Percentiles rank a stretch among this genome's conserved stretches.
phyloP scores from a whole-genome alignment of 306 rosid species.

The Cucumis melo region DNA sequence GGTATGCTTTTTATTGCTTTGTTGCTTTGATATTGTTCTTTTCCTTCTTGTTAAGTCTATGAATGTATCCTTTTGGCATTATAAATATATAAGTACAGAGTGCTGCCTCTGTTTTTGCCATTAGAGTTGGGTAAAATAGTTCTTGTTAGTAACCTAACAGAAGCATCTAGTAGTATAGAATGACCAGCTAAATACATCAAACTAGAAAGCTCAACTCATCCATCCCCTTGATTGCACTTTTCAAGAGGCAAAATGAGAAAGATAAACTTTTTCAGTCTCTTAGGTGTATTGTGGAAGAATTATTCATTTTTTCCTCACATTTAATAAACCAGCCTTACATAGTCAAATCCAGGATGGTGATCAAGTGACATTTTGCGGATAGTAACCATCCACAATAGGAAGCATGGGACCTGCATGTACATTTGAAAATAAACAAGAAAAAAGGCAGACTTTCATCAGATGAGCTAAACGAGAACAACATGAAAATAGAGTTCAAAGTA shows the following conservation, averaged over 20 bases:
- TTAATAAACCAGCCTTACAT: constrained; percentile 35
- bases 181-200: neutral
- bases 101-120: too few species aligned
- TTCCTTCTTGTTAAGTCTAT: too few species aligned
- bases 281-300: neutral
- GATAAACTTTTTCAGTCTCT: neutral
- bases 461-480: neutral
- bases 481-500: neutral
- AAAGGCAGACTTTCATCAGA: neutral
- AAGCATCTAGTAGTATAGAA: neutral
- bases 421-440: neutral
- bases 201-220: neutral
- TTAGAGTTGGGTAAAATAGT: too few species aligned
- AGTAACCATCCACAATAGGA: constrained; percentile 66
- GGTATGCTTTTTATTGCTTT: too few species aligned
- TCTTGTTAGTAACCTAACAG: too few species aligned
- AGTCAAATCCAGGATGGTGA: constrained; percentile 71
- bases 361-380: constrained; percentile 79
- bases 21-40: too few species aligned
- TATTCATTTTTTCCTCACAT: neutral
- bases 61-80: too few species aligned
- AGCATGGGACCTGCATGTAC: constrained; percentile 68
- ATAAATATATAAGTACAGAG: too few species aligned
- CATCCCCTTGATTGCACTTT: neutral
- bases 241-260: neutral